Evolutionary conservation across 2,329 filamentous ascomycete genomes (phyloP), one percentile per base, ranked within the genome.

Genomic region (Ophiostoma sp.): DNA sequence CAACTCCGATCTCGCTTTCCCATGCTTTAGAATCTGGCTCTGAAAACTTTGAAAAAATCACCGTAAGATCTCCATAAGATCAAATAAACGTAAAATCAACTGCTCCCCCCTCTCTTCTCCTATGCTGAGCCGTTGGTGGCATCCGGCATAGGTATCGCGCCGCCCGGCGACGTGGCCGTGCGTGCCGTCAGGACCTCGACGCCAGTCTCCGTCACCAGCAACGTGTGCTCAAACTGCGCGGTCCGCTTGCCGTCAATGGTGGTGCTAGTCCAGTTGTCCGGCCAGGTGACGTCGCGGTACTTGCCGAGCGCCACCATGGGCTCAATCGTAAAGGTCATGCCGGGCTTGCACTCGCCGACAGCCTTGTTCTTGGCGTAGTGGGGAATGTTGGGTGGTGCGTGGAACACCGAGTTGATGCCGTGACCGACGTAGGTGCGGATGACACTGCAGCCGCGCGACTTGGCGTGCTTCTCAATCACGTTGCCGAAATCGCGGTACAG

Each of bases 351-450:
- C 78, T 93, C 90, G 68, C 96, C 96, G 0, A 98, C 92, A 0
- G 95, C 94, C 88, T 98, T 99, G 84, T 98, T 99, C 87, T 97
- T 98, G 73, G 92, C 95, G 80, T 99, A 99, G 82, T 99, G 96
- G 5, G 96, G 96, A 70, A 99, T 91, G 80, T 97, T 98, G 1
- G 96, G 96, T 36, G 95, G 90, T 81, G 91, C 93, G 83, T 99
- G 96, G 87, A 99, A 99, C 59, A 97, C 86, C 76, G 90, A 92
- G 83, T 97, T 97, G 83, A 98, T 93, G 76, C 95, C 96, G 81
- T 99, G 96, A 31, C 96, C 96, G 79, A 95, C 98, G 82, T 99
- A 99, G 2, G 94, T 95, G 82, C 94, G 92, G 81, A 99, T 95
- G 36, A 98, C 95, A 78, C 93, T 94, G 86, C 95, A 98, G 78